Conservation (phyloP, 2,329 filamentous ascomycete genomes). For the Phyllosticta citribraziliensis region DNA sequence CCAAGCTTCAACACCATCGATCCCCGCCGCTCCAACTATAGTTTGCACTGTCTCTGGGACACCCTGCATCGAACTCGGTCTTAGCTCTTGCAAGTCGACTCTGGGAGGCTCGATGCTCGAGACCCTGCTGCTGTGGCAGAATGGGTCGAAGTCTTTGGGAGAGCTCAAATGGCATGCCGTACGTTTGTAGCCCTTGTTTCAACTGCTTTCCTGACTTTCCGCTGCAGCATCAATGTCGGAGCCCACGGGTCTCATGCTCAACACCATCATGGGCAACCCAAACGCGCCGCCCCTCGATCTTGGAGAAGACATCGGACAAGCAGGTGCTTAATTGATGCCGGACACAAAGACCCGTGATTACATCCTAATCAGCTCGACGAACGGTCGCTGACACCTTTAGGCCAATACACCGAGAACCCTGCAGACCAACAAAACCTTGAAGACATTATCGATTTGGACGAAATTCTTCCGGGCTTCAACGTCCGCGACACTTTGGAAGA, state of each 20-base stretch:
- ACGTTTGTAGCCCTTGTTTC: not conserved
- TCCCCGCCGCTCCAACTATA: not conserved
- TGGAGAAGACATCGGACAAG: not conserved
- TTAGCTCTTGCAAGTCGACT: not conserved
- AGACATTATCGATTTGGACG: not conserved
- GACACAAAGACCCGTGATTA: not conserved
- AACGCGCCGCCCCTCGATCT: not conserved
- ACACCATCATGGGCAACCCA: not conserved
- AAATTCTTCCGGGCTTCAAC: not conserved
- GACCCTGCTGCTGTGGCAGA: not conserved
- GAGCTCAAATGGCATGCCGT: not conserved
- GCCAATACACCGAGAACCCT: not conserved
- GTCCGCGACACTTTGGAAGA: not conserved
- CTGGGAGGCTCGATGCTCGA: not conserved
- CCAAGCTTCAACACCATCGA: not conserved
- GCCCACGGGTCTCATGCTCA: not conserved
- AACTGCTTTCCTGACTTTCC: not conserved
- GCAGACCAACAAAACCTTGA: not conserved
- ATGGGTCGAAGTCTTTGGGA: not conserved
- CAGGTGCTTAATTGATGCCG: not conserved
- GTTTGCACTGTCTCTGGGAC: not conserved
- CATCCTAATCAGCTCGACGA: no score
- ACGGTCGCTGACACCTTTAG: not conserved
- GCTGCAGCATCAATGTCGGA: not conserved
- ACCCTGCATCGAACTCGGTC: not conserved